Conservation (phyloP, 257 asterid species). For the Misopates orontium region DNA sequence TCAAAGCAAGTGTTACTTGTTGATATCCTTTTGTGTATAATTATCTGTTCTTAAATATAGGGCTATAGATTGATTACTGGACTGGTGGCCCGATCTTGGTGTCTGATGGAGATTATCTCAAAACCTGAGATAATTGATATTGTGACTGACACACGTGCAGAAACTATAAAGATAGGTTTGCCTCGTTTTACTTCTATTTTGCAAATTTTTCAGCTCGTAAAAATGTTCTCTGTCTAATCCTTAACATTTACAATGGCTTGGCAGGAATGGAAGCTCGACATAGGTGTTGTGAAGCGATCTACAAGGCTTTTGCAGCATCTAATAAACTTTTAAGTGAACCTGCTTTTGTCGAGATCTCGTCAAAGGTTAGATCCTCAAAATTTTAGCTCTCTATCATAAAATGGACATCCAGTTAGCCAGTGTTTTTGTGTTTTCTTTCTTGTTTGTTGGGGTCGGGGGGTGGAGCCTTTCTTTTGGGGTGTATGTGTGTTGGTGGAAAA, state of each 20-base stretch:
- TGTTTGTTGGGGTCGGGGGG: too few relatives aligned
- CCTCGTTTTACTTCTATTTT: constrained; percentile 4
- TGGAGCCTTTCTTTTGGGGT: not conserved
- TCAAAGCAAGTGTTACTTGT: not conserved
- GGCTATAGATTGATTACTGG: constrained; percentile 79
- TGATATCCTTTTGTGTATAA: not conserved
- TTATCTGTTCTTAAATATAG: constrained; percentile 38
- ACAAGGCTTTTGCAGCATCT: constrained; percentile 53
- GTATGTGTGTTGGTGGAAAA: not conserved
- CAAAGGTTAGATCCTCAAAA: constrained; percentile 52
- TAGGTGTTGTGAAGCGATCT: constrained; percentile 77
- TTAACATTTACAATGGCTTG: not conserved
- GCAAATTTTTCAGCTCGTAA: not conserved
- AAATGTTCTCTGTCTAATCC: not conserved
- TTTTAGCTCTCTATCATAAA: too few relatives aligned
- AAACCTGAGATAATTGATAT: constrained; percentile 64
- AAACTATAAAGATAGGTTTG: constrained; percentile 77
- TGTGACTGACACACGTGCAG: constrained; percentile 57
- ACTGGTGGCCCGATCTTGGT: constrained; percentile 86
- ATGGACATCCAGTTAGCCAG: too few relatives aligned
- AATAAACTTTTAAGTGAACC: constrained; percentile 57
- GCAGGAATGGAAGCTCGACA: constrained; percentile 98
- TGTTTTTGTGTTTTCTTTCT: too few relatives aligned
- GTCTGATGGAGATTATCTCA: constrained; percentile 73
- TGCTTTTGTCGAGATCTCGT: constrained; percentile 46